Evolutionary conservation across 495 filamentous ascomycete species (phyloP), one percentile per base, ranked within the genome.

Genomic region (Neurospora discreta): DNA sequence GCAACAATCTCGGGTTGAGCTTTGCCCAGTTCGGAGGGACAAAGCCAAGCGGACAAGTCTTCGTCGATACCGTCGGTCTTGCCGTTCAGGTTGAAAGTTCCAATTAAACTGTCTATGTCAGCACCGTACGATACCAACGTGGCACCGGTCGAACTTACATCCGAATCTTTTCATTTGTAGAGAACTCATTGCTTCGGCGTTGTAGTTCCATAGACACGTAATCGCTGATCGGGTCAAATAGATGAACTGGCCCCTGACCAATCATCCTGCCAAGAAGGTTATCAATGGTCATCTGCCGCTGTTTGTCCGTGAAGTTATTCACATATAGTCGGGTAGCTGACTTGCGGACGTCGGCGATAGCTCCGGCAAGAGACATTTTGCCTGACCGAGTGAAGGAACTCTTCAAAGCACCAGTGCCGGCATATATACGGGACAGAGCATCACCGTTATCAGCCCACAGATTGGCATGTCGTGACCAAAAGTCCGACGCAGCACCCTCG

Each of bases 361-460:
- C 93, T 26, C 95, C 95, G 9, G 94, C 94, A 43, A 98, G 76
- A 18, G 94, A 97, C 93, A 97, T 97, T 81, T 98, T 99, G 36
- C 95, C 95, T 77, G 91, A 89, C 60, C 95, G 86, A n/a, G 95
- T 99, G 75, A 96, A 99, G 0, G 95, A 98, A 11, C 93, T 93
- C 76, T 97, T 98, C 44, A 99, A 83, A 68, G 95, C 95, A 2
- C 96, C 95, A 10, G 95, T 99, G 41, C 95, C 95, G 10, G 95
- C 96, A 80, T 99, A 99, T 23, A 98, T 98, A 77, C 93, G 92
- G 1, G 94, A 97, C 33, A 99, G 82, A 16, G 93, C 89, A 84
- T 99, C 95, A 39, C 95, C 95, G 83, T 98, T 98, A 79, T 99
- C 95, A n/a, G 95, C 95, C 95, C 95, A 99, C 3, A 99, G 84